Evolutionary conservation across 352 stramenopile genomes (phyloP), one percentile per base, ranked within the genome.

Genomic region (Phytophthora lateralis): DNA sequence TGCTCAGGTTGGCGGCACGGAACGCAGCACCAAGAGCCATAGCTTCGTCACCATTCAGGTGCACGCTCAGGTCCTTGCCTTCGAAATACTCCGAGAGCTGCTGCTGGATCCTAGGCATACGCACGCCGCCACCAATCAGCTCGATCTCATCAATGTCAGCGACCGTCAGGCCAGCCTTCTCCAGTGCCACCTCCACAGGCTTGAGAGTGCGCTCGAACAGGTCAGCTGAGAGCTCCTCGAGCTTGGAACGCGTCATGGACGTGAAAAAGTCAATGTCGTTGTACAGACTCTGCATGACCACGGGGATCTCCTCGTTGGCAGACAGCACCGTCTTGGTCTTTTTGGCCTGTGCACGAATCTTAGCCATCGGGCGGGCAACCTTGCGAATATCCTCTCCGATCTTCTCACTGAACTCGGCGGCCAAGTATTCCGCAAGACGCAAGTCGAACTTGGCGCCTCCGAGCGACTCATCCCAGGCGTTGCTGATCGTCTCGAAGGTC

Each of bases 1-100:
- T 98, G 45, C 82, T 97, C 50, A 99, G 75, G 76, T 99, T 99
- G 6, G 97, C 97, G 34, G 91, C 97, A 51, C 95, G 88, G 80
- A 99, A 99, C 6, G 96, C 93, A 11, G 95, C 91, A 44, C 97
- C 97, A 1, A 99, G 74, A 6, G 96, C 97, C 90, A 99, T 98
- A 41, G 94, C 95, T 76, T 99, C 97, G 73, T 99, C 97, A 46
- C 96, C 97, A 77, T 99, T 99, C 44, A 99, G 83, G 78, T 99
- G 97, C 55, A 97, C 91, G 24, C 96, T 92, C 20, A 99, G 80
- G 63, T 98, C 92, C 59, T 90, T 89, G 32, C 81, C 78, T 8
- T 71, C 54, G 32, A 95, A 89, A 46, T 87, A 91, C 17, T 82
- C 71, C 20, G 75, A 73, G 27, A 97, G 80, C 26, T 94, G 80